Evolutionary conservation across 106 monocot genomes (phyloP).

Genomic region (Phalaenopsis aphrodite): DNA sequence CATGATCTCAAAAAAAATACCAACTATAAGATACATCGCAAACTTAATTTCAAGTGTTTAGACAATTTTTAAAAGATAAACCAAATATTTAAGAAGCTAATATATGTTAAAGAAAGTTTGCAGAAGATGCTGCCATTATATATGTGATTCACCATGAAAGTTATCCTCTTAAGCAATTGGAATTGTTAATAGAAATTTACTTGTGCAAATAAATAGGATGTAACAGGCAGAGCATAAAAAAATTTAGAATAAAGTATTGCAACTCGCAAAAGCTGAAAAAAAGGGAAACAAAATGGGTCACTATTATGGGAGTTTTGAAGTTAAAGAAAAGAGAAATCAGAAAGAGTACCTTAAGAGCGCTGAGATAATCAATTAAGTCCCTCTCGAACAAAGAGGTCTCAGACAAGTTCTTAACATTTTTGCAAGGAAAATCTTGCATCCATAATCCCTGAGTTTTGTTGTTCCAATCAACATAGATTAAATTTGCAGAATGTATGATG

Average conservation of each 20-base stretch:
- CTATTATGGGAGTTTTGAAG: neutral
- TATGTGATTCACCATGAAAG: neutral
- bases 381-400: conserved; percentile 55
- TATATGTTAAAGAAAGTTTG: neutral
- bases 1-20: neutral
- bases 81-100: neutral
- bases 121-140: neutral
- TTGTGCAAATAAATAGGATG: neutral
- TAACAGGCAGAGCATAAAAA: neutral
- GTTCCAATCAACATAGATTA: conserved; percentile 97
- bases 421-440: conserved; percentile 99
- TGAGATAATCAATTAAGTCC: conserved; percentile 92
- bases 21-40: neutral
- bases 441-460: conserved; percentile 97
- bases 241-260: neutral
- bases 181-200: conserved; percentile 2
- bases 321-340: neutral
- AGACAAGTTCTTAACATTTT: conserved; percentile 29
- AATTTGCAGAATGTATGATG: conserved; percentile 90
- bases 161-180: neutral
- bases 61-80: neutral
- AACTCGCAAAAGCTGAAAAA: neutral
- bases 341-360: conserved; percentile 52
- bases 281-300: neutral
- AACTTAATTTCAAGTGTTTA: neutral